Base-by-base conservation (phyloP, 495 filamentous ascomycete genomes). In the Haplographium delicatum region DNA sequence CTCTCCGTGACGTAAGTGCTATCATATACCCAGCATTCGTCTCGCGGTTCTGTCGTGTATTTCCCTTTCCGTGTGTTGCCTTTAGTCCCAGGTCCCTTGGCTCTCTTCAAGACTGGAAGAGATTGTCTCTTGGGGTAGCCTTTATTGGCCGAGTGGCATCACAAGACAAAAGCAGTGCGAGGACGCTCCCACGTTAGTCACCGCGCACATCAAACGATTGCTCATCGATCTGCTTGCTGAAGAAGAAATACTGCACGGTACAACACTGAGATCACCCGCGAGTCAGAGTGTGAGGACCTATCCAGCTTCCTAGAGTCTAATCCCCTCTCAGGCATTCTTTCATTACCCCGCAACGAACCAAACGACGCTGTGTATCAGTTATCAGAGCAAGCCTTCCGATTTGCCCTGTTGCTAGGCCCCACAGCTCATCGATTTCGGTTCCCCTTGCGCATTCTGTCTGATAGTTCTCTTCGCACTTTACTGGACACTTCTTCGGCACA, bases 281-380 rank as follows among this genome's bases (percentile, higher is more conserved):
- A 58, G 54, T 44, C 44, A 48, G 38, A 48, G 4, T 15, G 16
- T n/a, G 28, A 34, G 27, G 5, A 9, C 37, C 8, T 28, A 8
- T 30, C 46, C 19, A 28, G 18, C 1, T 28, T 23, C 31, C 50
- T 13, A 18, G 9, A 37, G 2, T 28, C 13, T 18, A 5, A 23
- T 6, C 16, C 25, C 19, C 27, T 26, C 20, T 15, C 24, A 34
- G 25, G 22, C 7, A 43, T n/a, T 39, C 16, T 9, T 8, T 7
- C 18, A 37, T 45, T 56, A 56, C 53, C 53, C 47, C 53, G 47
- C 47, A 56, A 51, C 38, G 7, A 44, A 27, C 35, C 23, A 47
- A 16, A 24, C n/a, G n/a, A n/a, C 45, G 15, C 24, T 25, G 27
- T n/a, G 3, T 8, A 16, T 43, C 6, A 19, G 1, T 20, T 25